These are phyloP conservation scores for Sicyos baderoa DNA, from an alignment of 306 rosid species.

Conservation along the genomic window DNA sequence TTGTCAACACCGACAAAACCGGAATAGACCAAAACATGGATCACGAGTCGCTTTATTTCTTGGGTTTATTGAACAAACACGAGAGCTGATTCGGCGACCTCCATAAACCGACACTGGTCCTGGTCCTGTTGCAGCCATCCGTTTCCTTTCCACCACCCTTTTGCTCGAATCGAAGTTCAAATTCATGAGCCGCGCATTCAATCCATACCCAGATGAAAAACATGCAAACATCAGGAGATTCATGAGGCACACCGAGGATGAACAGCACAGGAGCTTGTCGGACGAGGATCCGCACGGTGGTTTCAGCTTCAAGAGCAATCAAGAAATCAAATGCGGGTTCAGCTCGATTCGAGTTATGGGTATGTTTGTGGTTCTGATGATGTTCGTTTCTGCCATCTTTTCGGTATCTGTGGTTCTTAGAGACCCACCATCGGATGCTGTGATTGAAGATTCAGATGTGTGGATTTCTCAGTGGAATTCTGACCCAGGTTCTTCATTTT, in stretches of 20 bases:
- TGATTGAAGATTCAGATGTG: slow-evolving; percentile 25
- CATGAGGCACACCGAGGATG: slow-evolving; percentile 44
- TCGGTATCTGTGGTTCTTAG: slow-evolving; percentile 59
- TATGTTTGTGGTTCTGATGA: slow-evolving; percentile 43
- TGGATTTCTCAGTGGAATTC: not conserved
- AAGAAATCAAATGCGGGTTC: slow-evolving; percentile 29
- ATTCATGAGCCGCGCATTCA: slow-evolving; percentile 3
- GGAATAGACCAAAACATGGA: not conserved
- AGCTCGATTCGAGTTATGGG: slow-evolving; percentile 50
- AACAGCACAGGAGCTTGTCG: slow-evolving; percentile 22
- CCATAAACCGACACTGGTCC: slow-evolving; percentile 17
- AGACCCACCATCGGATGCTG: slow-evolving; percentile 72
- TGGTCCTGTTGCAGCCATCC: not conserved
- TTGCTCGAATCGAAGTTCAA: not conserved
- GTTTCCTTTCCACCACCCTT: slow-evolving; percentile 17
- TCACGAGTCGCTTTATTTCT: slow-evolving; percentile 1
- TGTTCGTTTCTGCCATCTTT: slow-evolving; percentile 61
- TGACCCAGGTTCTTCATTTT: slow-evolving; percentile 32
- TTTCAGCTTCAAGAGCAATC: slow-evolving; percentile 20
- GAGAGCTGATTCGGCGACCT: slow-evolving; percentile 2
- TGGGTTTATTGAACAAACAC: not conserved
- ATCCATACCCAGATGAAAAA: slow-evolving; percentile 37
- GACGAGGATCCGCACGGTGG: slow-evolving; percentile 26
- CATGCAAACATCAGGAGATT: slow-evolving; percentile 38
- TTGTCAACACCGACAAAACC: slow-evolving; percentile 5